Evolutionary conservation across 2,329 filamentous ascomycete genomes (phyloP).

Genomic region (Diaporthe vexans): DNA sequence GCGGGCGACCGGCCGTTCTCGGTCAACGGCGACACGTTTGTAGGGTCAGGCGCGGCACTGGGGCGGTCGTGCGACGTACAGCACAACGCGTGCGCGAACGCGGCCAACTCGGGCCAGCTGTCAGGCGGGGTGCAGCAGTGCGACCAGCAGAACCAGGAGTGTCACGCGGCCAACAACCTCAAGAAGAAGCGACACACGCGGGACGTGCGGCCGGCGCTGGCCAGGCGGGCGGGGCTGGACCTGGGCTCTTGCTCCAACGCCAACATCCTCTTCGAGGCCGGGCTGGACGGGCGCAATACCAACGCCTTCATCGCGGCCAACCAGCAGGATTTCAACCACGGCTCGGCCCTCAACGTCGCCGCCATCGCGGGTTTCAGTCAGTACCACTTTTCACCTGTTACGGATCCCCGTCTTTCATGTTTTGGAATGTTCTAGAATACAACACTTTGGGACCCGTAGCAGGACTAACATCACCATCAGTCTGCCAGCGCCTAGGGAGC

Average conservation of each 20-base stretch:
- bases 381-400: no score
- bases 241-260: conserved; percentile 59
- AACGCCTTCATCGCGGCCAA: conserved; percentile 59
- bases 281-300: conserved; percentile 60
- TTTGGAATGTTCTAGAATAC: no score
- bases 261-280: conserved; percentile 57
- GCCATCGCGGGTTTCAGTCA: conserved; percentile 63
- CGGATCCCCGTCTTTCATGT: no score
- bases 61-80: conserved; percentile 61
- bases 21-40: conserved; percentile 56
- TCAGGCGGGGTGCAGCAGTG: conserved; percentile 53
- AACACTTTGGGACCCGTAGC: no score
- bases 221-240: conserved; percentile 46
- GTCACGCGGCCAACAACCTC: conserved; percentile 43
- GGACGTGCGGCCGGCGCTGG: neutral
- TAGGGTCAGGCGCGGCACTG: conserved; percentile 56
- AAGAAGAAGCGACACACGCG: conserved; percentile 1
- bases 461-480: no score
- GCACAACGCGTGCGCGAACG: conserved; percentile 60
- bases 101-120: conserved; percentile 53
- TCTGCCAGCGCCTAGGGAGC: conserved; percentile 58
- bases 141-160: conserved; percentile 53
- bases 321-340: conserved; percentile 59
- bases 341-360: conserved; percentile 60
- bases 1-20: conserved; percentile 51